Percentiles rank a stretch among this genome's conserved stretches.
Conservation (phyloP, 73 alveolate species). For the Tetrahymena borealis region DNA sequence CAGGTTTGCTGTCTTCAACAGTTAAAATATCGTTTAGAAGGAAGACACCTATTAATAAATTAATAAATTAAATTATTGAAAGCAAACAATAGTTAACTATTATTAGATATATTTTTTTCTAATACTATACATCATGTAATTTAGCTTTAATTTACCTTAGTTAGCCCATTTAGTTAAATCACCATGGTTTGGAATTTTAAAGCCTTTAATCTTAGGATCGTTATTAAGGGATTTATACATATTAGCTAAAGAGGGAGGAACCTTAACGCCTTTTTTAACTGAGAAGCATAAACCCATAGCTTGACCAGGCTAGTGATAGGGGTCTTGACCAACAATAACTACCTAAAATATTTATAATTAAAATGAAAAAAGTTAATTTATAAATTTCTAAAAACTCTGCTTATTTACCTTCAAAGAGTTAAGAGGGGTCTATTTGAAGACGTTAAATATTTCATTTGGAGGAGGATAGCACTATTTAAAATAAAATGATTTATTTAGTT, state of each 20-base stretch:
- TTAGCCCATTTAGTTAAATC: slow-evolving; percentile 91
- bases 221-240: slow-evolving; percentile 80
- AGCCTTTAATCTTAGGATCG: slow-evolving; percentile 70
- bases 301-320: slow-evolving; percentile 85
- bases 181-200: slow-evolving; percentile 73
- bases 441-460: slow-evolving; percentile 77
- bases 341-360: slow-evolving; percentile 53
- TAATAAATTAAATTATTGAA: no score
- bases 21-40: slow-evolving; percentile 86
- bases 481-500: background rate
- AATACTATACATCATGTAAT: no score
- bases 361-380: background rate
- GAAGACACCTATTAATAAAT: slow-evolving; percentile 72
- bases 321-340: slow-evolving; percentile 92
- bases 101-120: no score
- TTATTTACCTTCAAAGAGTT: background rate
- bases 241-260: slow-evolving; percentile 82
- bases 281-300: slow-evolving; percentile 96
- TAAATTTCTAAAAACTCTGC: background rate
- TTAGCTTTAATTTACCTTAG: no score
- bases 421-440: slow-evolving; percentile 70
- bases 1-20: slow-evolving; percentile 73
- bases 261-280: slow-evolving; percentile 67
- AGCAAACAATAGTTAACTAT: no score
- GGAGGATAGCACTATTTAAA: slow-evolving; percentile 84